Base-by-base conservation (phyloP, 768 basidiomycete genomes). In the Psilocybe cyanescens region DNA sequence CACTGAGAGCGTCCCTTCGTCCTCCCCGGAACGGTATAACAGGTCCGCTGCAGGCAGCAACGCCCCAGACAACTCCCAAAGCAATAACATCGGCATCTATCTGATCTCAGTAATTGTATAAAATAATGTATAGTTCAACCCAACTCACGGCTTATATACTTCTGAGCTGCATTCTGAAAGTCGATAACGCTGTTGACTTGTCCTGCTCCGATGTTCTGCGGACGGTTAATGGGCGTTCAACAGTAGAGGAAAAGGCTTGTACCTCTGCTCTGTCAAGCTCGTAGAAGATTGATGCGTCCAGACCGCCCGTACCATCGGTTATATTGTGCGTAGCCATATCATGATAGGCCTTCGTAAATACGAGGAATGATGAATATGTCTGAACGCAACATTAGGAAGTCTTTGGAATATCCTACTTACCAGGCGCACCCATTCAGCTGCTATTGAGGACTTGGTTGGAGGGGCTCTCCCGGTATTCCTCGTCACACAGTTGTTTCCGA, bases 241-340 rank as follows among this genome's bases (percentile, higher is more conserved):
- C 24, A 24, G 24, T 24, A 24, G 24, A 24, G 24, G 8, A 8
- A 31, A 58, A 35, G 12, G 3, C 11, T 8, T 8, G 30, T 50
- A 80, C 79, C 73, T 79, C 77, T 28, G 60, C 24, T 58, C 75
- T 59, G 49, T 72, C 67, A 28, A 75, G 71, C 61, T 82, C 81
- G 57, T 76, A 80, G 17, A 64, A 72, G 50, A 82, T 75, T 2
- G 78, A 79, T 14, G 75, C 75, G 55, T 82, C 81, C 8, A 81
- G 55, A 8, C 81, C 80, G 4, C 79, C 81, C 0, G 72, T 75
- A 0, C 79, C 80, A 59, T 72, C 72, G 0, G 68, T 63, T 30
- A 69, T 65, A 61, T 80, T 73, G 35, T 77, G 70, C 4, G 79
- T 77, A 2, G 78, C 70, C 68, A 74, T 72, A 66, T 82, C 80